Evolutionary conservation across 1,139 yeast genomes (phyloP).

Genomic region (Scheffersomyces insectosa): DNA sequence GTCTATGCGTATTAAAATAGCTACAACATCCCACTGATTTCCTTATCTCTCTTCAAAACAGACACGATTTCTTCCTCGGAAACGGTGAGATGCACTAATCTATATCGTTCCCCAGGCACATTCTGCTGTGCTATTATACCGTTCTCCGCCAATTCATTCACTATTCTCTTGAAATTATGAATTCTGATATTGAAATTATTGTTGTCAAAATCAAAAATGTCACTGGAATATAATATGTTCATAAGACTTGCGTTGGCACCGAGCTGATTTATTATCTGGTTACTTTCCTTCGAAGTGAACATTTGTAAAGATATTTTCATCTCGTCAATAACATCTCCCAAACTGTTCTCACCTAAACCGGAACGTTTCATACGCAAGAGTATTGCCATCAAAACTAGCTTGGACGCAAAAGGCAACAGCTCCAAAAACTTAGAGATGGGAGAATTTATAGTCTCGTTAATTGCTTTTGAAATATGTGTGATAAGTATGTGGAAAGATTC

Average conservation of each 20-base stretch:
- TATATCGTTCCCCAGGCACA: slow-evolving; percentile 65
- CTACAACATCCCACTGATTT: slow-evolving; percentile 13
- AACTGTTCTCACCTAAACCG: slow-evolving; percentile 67
- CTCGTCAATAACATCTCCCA: slow-evolving; percentile 82
- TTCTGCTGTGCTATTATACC: slow-evolving; percentile 74
- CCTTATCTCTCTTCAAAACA: slow-evolving; percentile 58
- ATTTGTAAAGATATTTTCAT: slow-evolving; percentile 45
- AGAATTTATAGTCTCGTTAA: slow-evolving; percentile 75
- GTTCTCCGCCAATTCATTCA: slow-evolving; percentile 71
- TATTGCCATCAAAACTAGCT: slow-evolving; percentile 69
- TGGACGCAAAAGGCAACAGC: slow-evolving; percentile 66
- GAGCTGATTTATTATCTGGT: slow-evolving; percentile 15
- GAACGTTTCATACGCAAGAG: slow-evolving; percentile 65
- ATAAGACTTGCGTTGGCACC: slow-evolving; percentile 17
- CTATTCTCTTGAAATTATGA: slow-evolving; percentile 49
- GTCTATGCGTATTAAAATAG: too few relatives aligned
- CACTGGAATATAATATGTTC: slow-evolving; percentile 32
- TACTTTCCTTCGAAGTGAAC: slow-evolving; percentile 24
- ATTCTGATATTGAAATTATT: slow-evolving; percentile 32
- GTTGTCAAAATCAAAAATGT: slow-evolving; percentile 9
- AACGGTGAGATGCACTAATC: slow-evolving; percentile 62
- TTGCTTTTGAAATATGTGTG: slow-evolving; percentile 47
- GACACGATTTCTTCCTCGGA: slow-evolving; percentile 69
- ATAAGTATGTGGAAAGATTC: slow-evolving; percentile 34
- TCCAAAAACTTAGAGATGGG: slow-evolving; percentile 64